Base-by-base conservation (phyloP, 495 filamentous ascomycete species). In the Neurospora sp. region DNA sequence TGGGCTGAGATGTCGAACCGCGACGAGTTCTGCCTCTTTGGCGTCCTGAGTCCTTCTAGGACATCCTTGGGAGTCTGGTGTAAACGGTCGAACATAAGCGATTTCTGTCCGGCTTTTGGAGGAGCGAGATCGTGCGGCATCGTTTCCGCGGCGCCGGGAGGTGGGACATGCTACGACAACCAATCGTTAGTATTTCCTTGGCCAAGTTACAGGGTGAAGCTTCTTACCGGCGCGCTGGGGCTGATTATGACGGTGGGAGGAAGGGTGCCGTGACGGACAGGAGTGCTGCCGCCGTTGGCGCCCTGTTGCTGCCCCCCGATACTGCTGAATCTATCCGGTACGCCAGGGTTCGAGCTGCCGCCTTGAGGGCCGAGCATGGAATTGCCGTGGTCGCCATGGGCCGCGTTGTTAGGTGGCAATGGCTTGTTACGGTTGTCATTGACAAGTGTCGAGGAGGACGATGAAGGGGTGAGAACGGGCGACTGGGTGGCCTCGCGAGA, bases 61-160 rank as follows among this genome's bases (percentile, higher is more conserved):
- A 97, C 90, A 77, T 98, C 96, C 78, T 97, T 98, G 16, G 96
- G 96, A 1, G 93, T 94, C 70, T 94, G 91, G 76, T 97, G 93
- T 65, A 98, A 88, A 68, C 94, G 89, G 80, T 98, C 93, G 81
- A 95, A 97, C 75, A 97, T 89, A 76, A 93, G 80, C 6, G 93
- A 94, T 82, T 98, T 99, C 76, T 89, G 87, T 35, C 92, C 92
- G 48, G 89, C 88, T 79, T 96, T 93, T 1, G 96, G 96, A 39
- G 96, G 96, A 39, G 94, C 94, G 71, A 99, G 92, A 80, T 99
- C 96, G 76, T 94, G 93, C 44, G 96, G 96, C 96, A 99, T 98
- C 1, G 95, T 97, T 84, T 99, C 96, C 68, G 94, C 90, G 61
- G 94, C 92, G 73, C 96, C 96, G 69, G 96, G 96, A 70, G 93